These are phyloP conservation scores for Massariosphaeria phaeospora DNA, from an alignment of 495 filamentous ascomycete species.

Conservation along the genomic window DNA sequence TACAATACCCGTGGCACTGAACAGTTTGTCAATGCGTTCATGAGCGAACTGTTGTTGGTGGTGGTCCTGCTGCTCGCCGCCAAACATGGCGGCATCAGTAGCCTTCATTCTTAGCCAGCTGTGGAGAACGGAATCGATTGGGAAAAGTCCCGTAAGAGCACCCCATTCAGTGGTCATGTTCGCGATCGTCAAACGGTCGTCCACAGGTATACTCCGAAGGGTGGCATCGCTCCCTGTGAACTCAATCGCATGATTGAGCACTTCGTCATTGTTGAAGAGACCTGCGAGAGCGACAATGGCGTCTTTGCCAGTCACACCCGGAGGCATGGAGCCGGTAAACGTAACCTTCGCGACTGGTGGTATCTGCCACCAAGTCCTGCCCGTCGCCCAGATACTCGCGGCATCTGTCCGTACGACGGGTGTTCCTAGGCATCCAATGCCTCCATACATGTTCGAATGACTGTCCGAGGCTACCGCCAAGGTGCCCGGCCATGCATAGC, in stretches of 20 bases:
- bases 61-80: slow-evolving; percentile 32
- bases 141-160: slow-evolving; percentile 75
- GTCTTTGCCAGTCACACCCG: slow-evolving; percentile 90
- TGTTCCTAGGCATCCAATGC: slow-evolving; percentile 69
- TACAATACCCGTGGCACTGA: slow-evolving; percentile 38
- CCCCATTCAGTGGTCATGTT: slow-evolving; percentile 99
- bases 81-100: slow-evolving; percentile 58
- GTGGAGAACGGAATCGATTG: slow-evolving; percentile 68
- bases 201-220: slow-evolving; percentile 66
- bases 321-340: slow-evolving; percentile 67
- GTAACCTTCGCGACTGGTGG: slow-evolving; percentile 79
- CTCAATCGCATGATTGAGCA: slow-evolving; percentile 89
- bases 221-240: slow-evolving; percentile 79
- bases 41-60: slow-evolving; percentile 56
- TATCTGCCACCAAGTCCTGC: slow-evolving; percentile 82
- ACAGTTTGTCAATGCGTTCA: slow-evolving; percentile 63
- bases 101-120: slow-evolving; percentile 77
- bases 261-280: slow-evolving; percentile 82
- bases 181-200: slow-evolving; percentile 75
- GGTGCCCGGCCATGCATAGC: slow-evolving; percentile 76
- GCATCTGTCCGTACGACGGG: slow-evolving; percentile 85
- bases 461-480: slow-evolving; percentile 76
- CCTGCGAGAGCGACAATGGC: slow-evolving; percentile 88
- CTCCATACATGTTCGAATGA: slow-evolving; percentile 91
- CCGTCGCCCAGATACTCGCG: slow-evolving; percentile 81